Percentiles rank a stretch among this genome's conserved stretches.
phyloP scores from a whole-genome alignment of 345 rosid species.

The Corchorus capsularis region DNA sequence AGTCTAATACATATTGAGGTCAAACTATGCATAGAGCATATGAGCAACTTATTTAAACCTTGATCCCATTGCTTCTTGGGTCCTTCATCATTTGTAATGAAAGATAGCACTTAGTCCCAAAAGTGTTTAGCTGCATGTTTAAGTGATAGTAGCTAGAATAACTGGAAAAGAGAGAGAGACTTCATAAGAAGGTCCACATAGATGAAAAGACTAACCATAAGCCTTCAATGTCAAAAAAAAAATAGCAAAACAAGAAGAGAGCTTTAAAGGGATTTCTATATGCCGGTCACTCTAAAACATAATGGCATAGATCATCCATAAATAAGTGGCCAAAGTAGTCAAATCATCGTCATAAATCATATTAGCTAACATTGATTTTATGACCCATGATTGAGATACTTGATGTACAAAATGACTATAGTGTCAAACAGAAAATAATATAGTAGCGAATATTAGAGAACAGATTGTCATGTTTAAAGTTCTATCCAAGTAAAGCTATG shows the following conservation, averaged over 20 bases:
- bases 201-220: background rate
- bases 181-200: background rate
- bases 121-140: background rate
- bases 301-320: background rate
- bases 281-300: background rate
- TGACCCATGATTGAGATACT: background rate
- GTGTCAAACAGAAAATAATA: background rate
- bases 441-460: background rate
- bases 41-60: constrained; percentile 4
- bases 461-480: background rate
- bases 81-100: background rate
- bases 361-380: background rate
- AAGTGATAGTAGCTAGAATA: background rate
- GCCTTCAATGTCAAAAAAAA: background rate
- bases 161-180: background rate
- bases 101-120: background rate
- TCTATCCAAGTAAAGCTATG: background rate
- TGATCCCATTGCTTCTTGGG: background rate
- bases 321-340: background rate
- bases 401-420: background rate
- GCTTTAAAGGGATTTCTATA: background rate
- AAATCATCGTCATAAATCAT: background rate
- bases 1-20: background rate
- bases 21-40: background rate
- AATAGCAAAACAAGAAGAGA: background rate